Conservation (phyloP, 805 yeast genomes). For the Saccharomycopsis selenospora region DNA sequence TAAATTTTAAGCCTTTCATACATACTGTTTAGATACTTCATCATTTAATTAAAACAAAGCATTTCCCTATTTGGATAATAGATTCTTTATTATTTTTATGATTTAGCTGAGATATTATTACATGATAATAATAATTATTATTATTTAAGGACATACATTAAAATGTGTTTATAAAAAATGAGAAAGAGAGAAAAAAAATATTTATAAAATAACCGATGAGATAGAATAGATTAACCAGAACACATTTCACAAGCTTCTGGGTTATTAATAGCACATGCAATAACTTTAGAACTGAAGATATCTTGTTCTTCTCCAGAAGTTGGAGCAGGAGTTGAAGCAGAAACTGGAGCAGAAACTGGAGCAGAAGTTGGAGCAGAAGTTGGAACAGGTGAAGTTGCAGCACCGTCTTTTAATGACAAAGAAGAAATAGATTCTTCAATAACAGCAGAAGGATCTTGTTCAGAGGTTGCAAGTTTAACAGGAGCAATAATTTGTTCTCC, state of each 20-base stretch:
- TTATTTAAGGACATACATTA: too few species aligned
- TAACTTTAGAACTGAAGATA: constrained; percentile 85
- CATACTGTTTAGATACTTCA: too few species aligned
- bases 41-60: too few species aligned
- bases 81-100: too few species aligned
- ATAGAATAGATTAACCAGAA: constrained; percentile 75
- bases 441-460: neutral
- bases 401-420: neutral
- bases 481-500: constrained; percentile 31
- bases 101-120: too few species aligned
- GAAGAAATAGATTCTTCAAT: neutral
- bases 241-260: constrained; percentile 99
- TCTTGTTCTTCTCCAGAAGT: constrained; percentile 50
- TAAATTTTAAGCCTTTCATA: too few species aligned
- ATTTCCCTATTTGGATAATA: too few species aligned
- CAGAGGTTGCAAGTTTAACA: constrained; percentile 33
- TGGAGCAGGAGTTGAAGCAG: constrained; percentile 7
- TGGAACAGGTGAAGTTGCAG: neutral
- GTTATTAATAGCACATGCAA: constrained; percentile 94
- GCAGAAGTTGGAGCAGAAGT: constrained; percentile 6
- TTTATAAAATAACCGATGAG: too few species aligned
- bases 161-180: too few species aligned
- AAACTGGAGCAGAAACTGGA: constrained; percentile 9
- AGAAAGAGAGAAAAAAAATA: neutral
- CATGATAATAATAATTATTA: too few species aligned